Percentiles rank a stretch among this genome's conserved stretches.
phyloP scores from a whole-genome alignment of 2,329 filamentous ascomycete genomes.

The Fusarium clavum region DNA sequence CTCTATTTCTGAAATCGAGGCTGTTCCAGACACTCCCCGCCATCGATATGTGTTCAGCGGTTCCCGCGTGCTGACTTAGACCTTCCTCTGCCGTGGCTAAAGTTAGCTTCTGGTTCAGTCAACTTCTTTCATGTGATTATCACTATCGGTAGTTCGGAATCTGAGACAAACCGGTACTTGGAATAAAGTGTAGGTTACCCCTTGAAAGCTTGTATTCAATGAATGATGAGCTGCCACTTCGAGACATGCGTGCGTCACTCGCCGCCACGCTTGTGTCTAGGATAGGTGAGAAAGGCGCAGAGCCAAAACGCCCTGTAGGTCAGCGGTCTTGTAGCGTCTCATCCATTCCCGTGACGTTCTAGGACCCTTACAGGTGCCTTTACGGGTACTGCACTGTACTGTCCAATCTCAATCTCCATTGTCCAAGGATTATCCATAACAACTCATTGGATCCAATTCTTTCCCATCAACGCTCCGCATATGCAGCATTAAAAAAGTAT shows the following conservation, averaged over 20 bases:
- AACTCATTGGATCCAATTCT: slow-evolving; percentile 23
- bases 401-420: slow-evolving; percentile 14
- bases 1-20: slow-evolving; percentile 17
- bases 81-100: slow-evolving; percentile 2
- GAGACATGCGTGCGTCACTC: slow-evolving; percentile 40
- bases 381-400: neutral
- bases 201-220: slow-evolving; percentile 24
- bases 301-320: slow-evolving; percentile 28
- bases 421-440: slow-evolving; percentile 5
- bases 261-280: slow-evolving; percentile 31
- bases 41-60: slow-evolving; percentile 25
- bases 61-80: slow-evolving; percentile 20
- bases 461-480: slow-evolving; percentile 24
- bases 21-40: slow-evolving; percentile 34
- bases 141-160: slow-evolving; percentile 25
- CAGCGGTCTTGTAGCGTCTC: slow-evolving; percentile 27
- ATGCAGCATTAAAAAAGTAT: slow-evolving; percentile 31
- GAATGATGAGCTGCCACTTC: slow-evolving; percentile 20
- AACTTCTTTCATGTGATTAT: slow-evolving; percentile 38
- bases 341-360: slow-evolving; percentile 33
- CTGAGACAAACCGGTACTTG: slow-evolving; percentile 30
- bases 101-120: slow-evolving; percentile 2
- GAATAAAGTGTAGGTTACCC: slow-evolving; percentile 10
- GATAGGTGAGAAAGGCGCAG: slow-evolving; percentile 37
- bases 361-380: slow-evolving; percentile 22